Evolutionary conservation across 148 eudicot genomes (phyloP).

Genomic region (Fallopia convolvulus): DNA sequence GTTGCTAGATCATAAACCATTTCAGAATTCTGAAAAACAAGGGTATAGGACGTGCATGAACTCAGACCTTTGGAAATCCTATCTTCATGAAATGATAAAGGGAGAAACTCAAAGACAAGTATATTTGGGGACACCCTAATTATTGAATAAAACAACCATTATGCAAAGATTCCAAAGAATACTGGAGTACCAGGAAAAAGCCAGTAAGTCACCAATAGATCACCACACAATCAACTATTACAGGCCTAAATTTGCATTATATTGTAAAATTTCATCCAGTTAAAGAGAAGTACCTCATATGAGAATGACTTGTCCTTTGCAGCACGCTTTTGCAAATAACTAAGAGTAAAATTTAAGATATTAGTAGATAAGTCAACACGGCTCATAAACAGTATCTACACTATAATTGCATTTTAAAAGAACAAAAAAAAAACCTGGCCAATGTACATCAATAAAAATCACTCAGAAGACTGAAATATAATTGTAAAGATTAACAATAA

Average conservation of each 20-base stretch:
- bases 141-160: background rate
- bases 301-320: slow-evolving; percentile 72
- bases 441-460: background rate
- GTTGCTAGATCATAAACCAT: background rate
- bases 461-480: background rate
- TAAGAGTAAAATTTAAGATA: slow-evolving; percentile 19
- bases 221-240: background rate
- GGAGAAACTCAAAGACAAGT: background rate
- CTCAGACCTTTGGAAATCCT: background rate
- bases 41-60: background rate
- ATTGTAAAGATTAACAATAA: background rate
- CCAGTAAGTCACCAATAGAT: background rate
- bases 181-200: background rate
- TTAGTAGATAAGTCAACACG: background rate
- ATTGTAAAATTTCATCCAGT: background rate
- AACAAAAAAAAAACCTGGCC: background rate
- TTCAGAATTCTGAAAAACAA: background rate
- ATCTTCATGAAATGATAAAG: background rate
- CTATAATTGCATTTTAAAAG: background rate
- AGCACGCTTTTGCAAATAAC: slow-evolving; percentile 85
- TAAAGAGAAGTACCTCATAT: slow-evolving; percentile 65
- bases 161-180: background rate
- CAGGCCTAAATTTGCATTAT: background rate
- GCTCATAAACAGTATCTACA: background rate
- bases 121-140: background rate